Conservation (phyloP, 2,329 filamentous ascomycete species). For the Neonectria ditissima region DNA sequence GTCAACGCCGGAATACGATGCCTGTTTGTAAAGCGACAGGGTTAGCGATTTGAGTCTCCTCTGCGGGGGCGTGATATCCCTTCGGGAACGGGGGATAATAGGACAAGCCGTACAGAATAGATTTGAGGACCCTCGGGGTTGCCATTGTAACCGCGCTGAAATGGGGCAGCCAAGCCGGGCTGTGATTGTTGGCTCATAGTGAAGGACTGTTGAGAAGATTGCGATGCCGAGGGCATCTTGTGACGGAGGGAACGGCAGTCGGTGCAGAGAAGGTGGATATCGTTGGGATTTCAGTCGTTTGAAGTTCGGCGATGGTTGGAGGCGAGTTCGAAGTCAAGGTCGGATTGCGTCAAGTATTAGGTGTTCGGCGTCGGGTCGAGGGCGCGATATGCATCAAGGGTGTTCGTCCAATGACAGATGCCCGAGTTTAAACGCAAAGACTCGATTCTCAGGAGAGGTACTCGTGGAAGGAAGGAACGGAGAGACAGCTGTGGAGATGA, state of each 20-base stretch:
- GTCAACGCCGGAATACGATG: conserved; percentile 93
- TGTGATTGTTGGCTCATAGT: conserved; percentile 68
- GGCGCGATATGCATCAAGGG: conserved; percentile 22
- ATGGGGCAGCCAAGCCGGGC: conserved; percentile 52
- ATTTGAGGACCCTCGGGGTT: conserved; percentile 65
- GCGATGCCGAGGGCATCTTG: conserved; percentile 58
- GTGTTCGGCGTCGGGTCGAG: conserved; percentile 7
- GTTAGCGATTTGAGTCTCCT: conserved; percentile 35
- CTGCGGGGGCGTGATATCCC: neutral
- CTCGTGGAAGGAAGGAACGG: conserved; percentile 1
- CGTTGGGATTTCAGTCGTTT: conserved; percentile 1
- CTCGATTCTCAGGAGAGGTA: conserved; percentile 15
- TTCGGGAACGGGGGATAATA: neutral
- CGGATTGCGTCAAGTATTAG: conserved; percentile 13
- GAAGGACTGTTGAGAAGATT: conserved; percentile 68
- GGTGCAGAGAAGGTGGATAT: conserved; percentile 1
- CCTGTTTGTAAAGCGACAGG: conserved; percentile 55
- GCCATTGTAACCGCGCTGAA: conserved; percentile 50
- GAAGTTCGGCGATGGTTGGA: neutral
- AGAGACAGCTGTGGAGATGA: neutral
- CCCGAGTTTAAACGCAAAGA: neutral
- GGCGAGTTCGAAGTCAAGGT: conserved; percentile 5
- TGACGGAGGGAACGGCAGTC: conserved; percentile 4
- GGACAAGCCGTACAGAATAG: conserved; percentile 65
- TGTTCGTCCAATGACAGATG: conserved; percentile 22